Conservation (phyloP, 1,284 basidiomycete species). For the Coniophora puteana region DNA sequence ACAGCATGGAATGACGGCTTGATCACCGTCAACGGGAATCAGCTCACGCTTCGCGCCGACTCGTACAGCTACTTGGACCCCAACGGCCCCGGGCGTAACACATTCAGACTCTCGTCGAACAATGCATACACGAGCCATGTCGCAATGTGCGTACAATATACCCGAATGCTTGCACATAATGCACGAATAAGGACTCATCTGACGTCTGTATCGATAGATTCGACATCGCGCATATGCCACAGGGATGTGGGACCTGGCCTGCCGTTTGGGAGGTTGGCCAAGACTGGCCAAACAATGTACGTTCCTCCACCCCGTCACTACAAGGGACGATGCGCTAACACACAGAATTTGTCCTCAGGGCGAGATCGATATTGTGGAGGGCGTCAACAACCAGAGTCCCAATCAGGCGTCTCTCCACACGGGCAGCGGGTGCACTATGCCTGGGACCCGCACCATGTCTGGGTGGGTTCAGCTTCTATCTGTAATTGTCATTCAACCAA, state of each 20-base stretch:
- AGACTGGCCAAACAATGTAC: conserved; percentile 16
- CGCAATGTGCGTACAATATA: conserved; percentile 30
- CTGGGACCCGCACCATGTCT: conserved; percentile 37
- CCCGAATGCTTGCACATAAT: neutral
- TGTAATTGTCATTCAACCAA: no score
- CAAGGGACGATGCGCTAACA: neutral
- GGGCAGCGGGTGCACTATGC: conserved; percentile 54
- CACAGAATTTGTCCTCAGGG: conserved; percentile 23
- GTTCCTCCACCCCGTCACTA: neutral
- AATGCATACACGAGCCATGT: conserved; percentile 29
- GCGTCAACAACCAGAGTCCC: conserved; percentile 52
- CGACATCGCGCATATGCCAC: conserved; percentile 33
- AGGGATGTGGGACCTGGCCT: conserved; percentile 37
- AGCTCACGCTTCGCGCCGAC: conserved; percentile 39
- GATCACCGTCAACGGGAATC: conserved; percentile 40
- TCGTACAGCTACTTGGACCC: conserved; percentile 25
- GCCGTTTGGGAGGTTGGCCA: conserved; percentile 24
- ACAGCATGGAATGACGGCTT: conserved; percentile 42
- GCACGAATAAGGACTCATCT: neutral
- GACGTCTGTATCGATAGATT: conserved; percentile 26
- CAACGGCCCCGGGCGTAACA: conserved; percentile 31
- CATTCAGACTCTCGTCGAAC: conserved; percentile 30
- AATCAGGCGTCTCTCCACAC: conserved; percentile 65
- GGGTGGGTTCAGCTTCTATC: conserved; percentile 44
- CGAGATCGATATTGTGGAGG: conserved; percentile 66